phyloP scores from a whole-genome alignment of 2,329 filamentous ascomycete species.

The Aspergillus costaricaensis region DNA sequence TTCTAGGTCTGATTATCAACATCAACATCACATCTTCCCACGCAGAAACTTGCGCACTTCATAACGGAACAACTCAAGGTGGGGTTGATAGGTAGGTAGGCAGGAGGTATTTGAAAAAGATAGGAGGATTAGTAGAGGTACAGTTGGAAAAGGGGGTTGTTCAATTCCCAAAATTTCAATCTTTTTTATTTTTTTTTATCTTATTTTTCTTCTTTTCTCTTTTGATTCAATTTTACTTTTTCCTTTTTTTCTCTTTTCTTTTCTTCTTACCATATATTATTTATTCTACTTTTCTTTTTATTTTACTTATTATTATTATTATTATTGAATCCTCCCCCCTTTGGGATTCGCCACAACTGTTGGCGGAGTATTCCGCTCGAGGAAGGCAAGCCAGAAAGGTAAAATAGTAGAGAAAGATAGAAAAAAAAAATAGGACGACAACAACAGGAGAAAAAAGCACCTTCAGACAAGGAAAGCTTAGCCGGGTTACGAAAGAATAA shows the following conservation, averaged over 20 bases:
- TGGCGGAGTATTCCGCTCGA: constrained; percentile 21
- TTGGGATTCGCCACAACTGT: constrained; percentile 24
- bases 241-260: background rate
- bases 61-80: constrained; percentile 16
- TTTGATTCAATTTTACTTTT: background rate
- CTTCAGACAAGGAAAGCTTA: constrained; percentile 29
- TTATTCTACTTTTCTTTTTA: background rate
- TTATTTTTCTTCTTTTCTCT: background rate
- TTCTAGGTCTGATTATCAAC: constrained; percentile 24
- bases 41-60: constrained; percentile 11
- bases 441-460: constrained; percentile 1
- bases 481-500: constrained; percentile 19
- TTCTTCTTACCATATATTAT: background rate
- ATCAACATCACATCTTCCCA: constrained; percentile 9
- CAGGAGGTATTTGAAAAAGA: background rate
- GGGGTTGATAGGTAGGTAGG: constrained; percentile 1
- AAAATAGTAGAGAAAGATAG: constrained; percentile 4
- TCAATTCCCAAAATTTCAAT: background rate
- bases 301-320: background rate
- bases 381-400: constrained; percentile 7
- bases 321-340: background rate
- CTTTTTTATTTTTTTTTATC: background rate
- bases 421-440: background rate
- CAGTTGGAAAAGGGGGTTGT: constrained; percentile 2
- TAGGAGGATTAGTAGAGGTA: constrained; percentile 6